Conservation (phyloP, 106 monocot species). For the Acorus gramineus region DNA sequence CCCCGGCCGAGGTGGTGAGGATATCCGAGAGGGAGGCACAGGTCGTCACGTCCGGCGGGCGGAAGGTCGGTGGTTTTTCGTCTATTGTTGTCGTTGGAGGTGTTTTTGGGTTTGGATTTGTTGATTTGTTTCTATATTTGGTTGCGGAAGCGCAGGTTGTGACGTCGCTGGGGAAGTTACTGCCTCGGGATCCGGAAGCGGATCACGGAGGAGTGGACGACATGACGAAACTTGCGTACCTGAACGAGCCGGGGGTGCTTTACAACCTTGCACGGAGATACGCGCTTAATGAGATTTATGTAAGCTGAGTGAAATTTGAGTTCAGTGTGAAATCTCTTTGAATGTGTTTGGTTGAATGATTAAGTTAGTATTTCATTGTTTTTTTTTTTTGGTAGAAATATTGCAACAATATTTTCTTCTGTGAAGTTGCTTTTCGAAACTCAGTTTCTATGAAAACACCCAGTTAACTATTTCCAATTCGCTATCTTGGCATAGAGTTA, state of each 20-base stretch:
- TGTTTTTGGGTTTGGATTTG: constrained; percentile 2
- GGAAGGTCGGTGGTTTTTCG: constrained; percentile 42
- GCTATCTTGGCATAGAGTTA: too few species aligned
- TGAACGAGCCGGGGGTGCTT: constrained; percentile 81
- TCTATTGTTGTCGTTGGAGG: not conserved
- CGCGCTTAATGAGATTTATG: constrained; percentile 77
- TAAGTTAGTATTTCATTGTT: too few species aligned
- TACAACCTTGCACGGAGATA: constrained; percentile 75
- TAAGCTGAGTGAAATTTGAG: constrained; percentile 11
- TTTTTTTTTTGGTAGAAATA: too few species aligned
- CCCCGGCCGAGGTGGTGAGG: constrained; percentile 62
- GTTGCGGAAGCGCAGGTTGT: constrained; percentile 23
- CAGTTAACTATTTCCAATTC: too few species aligned
- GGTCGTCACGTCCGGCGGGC: constrained; percentile 27
- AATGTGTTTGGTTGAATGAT: too few species aligned
- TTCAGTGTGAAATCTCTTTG: too few species aligned
- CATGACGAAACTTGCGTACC: constrained; percentile 82
- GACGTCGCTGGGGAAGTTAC: constrained; percentile 28
- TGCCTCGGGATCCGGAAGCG: constrained; percentile 61
- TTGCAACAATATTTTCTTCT: too few species aligned
- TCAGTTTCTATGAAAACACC: too few species aligned
- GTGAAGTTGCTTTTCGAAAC: too few species aligned
- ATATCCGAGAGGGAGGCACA: constrained; percentile 29
- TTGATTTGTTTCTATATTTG: constrained; percentile 3
- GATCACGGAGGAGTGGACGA: constrained; percentile 85